These are phyloP conservation scores for Linnemannia exigua DNA, from an alignment of 192 early-diverging fungal species.

Conservation along the genomic window DNA sequence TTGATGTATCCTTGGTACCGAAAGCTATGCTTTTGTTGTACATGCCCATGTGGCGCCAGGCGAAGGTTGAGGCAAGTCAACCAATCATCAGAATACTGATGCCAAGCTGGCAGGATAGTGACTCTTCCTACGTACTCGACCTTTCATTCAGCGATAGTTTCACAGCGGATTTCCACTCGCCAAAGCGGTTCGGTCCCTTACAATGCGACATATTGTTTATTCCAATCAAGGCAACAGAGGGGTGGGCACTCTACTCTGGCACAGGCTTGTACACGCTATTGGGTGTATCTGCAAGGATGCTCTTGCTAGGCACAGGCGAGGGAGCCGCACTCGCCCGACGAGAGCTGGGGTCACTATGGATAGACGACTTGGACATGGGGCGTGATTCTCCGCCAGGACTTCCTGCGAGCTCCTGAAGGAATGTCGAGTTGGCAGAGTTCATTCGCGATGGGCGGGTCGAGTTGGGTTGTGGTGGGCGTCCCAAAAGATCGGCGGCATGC, in stretches of 20 bases:
- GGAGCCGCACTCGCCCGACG: conserved; percentile 21
- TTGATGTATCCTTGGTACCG: too few species aligned
- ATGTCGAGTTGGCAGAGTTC: conserved; percentile 12
- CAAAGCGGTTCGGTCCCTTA: too few species aligned
- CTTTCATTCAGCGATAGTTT: too few species aligned
- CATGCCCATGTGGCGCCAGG: too few species aligned
- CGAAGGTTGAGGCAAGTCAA: too few species aligned
- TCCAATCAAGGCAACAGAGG: not conserved
- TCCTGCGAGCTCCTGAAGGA: conserved; percentile 29
- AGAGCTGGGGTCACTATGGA: conserved; percentile 9
- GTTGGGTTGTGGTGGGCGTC: conserved; percentile 25
- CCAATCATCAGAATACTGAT: too few species aligned
- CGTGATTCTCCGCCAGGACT: conserved; percentile 9
- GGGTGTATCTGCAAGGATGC: conserved; percentile 22
- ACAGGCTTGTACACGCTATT: conserved; percentile 52
- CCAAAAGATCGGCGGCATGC: conserved; percentile 54
- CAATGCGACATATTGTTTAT: not conserved
- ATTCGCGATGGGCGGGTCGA: conserved; percentile 32
- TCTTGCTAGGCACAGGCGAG: conserved; percentile 40
- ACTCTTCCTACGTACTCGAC: too few species aligned
- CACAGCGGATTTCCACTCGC: too few species aligned
- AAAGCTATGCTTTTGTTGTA: too few species aligned
- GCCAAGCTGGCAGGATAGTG: too few species aligned
- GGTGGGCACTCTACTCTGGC: conserved; percentile 24
- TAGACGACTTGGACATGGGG: conserved; percentile 7